Evolutionary conservation across 306 rosid genomes (phyloP).

Genomic region (Oemleria cerasiformis): DNA sequence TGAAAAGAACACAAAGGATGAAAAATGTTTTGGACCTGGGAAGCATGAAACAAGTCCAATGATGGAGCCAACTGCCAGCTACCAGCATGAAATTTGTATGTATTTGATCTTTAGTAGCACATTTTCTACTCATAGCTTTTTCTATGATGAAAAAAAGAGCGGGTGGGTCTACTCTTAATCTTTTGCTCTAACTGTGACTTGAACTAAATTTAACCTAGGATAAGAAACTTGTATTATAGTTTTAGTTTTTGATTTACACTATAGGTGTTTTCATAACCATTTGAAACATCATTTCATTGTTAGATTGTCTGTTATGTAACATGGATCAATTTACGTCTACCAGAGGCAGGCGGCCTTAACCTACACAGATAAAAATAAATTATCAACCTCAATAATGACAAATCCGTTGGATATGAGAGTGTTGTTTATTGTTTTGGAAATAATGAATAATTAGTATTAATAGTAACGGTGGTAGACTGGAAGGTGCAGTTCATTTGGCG

Average conservation of each 20-base stretch:
- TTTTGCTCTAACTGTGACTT: neutral
- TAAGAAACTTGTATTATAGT: neutral
- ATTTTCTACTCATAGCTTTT: constrained; percentile 7
- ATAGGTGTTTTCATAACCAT: neutral
- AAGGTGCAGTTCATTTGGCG: too few relatives aligned
- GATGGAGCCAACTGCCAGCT: constrained; percentile 37
- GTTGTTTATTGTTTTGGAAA: neutral
- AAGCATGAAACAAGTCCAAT: constrained; percentile 42
- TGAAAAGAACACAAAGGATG: constrained; percentile 42
- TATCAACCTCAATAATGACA: neutral
- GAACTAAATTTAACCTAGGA: neutral
- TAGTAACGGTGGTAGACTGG: too few relatives aligned
- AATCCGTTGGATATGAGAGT: neutral
- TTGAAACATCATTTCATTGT: neutral
- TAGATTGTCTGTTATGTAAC: neutral
- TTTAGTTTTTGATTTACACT: neutral
- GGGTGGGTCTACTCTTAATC: neutral
- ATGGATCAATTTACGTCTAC: neutral
- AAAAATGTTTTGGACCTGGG: constrained; percentile 32
- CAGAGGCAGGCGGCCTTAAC: neutral
- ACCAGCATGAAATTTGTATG: constrained; percentile 39
- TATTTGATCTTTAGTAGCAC: constrained; percentile 13
- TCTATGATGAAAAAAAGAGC: neutral
- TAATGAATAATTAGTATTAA: too few relatives aligned
- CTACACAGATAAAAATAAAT: neutral